Percentiles rank a stretch among this genome's conserved stretches.
These are phyloP conservation scores for Globisporangium nunn DNA, from an alignment of 352 stramenopile species.

Conservation along the genomic window DNA sequence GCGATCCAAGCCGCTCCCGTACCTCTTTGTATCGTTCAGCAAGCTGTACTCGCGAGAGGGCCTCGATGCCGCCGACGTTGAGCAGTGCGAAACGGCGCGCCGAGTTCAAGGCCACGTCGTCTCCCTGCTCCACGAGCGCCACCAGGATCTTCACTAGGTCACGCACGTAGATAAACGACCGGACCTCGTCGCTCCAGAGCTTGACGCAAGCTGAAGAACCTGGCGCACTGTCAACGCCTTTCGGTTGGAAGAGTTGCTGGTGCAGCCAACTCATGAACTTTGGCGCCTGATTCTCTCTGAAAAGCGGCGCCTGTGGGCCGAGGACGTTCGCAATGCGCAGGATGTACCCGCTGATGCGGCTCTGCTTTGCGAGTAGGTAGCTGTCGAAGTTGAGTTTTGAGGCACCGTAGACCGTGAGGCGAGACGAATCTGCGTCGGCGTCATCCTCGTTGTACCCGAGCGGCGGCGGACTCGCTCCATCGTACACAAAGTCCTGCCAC, in stretches of 20 bases:
- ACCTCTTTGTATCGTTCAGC: conserved; percentile 23
- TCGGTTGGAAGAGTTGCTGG: conserved; percentile 23
- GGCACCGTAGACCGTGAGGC: conserved; percentile 34
- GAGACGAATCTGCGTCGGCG: conserved; percentile 5
- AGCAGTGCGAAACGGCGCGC: conserved; percentile 16
- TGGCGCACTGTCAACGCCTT: no score
- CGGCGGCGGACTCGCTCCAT: conserved; percentile 17
- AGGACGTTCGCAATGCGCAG: conserved; percentile 65
- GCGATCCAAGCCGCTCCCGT: conserved; percentile 6
- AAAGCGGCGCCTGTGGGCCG: conserved; percentile 30
- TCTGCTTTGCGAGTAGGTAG: conserved; percentile 15
- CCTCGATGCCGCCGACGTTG: conserved; percentile 43
- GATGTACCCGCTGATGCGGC: conserved; percentile 13
- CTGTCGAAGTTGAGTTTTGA: conserved; percentile 50
- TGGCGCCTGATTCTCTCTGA: conserved; percentile 20
- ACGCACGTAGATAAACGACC: conserved; percentile 49
- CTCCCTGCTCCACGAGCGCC: conserved; percentile 14
- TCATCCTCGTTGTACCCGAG: conserved; percentile 32
- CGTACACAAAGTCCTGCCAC: conserved; percentile 56
- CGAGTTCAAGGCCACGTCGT: neutral
- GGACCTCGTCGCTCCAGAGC: conserved; percentile 58
- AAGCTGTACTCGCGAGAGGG: conserved; percentile 42
- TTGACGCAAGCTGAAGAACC: conserved; percentile 9
- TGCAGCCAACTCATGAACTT: conserved; percentile 73
- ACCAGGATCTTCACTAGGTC: conserved; percentile 41